Evolutionary conservation across 2,329 filamentous ascomycete genomes (phyloP), one percentile per base, ranked within the genome.

Genomic region (Aspergillus flavus): DNA sequence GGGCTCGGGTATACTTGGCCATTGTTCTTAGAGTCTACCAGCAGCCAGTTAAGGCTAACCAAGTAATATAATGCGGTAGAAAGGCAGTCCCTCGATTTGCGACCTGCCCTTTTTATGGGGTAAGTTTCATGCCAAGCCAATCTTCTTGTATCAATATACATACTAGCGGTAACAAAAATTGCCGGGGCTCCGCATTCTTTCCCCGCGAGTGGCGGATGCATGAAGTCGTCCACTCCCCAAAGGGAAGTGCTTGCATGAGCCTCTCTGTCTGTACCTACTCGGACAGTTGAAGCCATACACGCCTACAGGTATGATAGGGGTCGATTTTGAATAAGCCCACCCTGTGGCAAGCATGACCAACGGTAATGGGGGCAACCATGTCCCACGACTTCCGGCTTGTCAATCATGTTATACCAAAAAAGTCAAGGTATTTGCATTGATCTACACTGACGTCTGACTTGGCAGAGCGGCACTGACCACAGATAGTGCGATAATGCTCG

Each of bases 401-500:
- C 39, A 41, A n/a, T 41, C 39, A 6, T 41, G 39, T 41, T 41
- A 41, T 41, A 41, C 19, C 3, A 41, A 41, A 10, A 41, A 41
- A 4, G n/a, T 41, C 9, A 41, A 41, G 16, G 39, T 41, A 41
- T 41, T 41, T 9, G 19, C 39, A 9, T 41, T 41, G 19, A 41
- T 41, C 39, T n/a, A 41, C 16, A 41, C 6, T 41, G 5, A n/a
- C 16, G 3, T n/a, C 16, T 19, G 2, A n/a, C 19, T 19, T 41
- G 39, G 39, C 39, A n/a, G 19, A 41, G 6, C 16, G 19, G 7
- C 19, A 10, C 16, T 41, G 39, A 41, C 16, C 19, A n/a, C 3
- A 19, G 19, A 32, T 52, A 71, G 67, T 77, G 75, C 48, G 75
- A 77, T 57, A 74, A 71, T 58, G 62, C 57, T 32, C 65, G 73